These are phyloP conservation scores for Amaranthus hypochondriacus DNA, from an alignment of 148 eudicot genomes.

Conservation along the genomic window DNA sequence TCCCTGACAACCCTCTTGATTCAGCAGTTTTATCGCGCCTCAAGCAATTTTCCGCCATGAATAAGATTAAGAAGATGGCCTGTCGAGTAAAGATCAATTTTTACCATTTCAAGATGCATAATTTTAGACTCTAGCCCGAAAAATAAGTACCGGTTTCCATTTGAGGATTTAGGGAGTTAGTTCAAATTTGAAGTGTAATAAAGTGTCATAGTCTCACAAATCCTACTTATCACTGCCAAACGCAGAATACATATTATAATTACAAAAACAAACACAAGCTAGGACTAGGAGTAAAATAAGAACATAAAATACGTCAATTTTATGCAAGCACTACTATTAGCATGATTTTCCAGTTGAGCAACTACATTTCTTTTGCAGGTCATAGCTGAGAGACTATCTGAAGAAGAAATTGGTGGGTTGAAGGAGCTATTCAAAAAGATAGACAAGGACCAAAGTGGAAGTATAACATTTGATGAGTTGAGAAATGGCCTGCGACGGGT, in stretches of 20 bases:
- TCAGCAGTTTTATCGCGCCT: slow-evolving; percentile 25
- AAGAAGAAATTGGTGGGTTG: slow-evolving; percentile 84
- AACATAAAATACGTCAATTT: too few species aligned
- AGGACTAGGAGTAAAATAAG: too few species aligned
- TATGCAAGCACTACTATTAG: too few species aligned
- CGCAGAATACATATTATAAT: too few species aligned
- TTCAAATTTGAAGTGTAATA: too few species aligned
- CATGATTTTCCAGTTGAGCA: too few species aligned
- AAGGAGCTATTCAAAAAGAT: slow-evolving; percentile 69
- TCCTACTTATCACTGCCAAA: too few species aligned
- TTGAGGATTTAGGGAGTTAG: too few species aligned
- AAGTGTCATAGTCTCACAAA: too few species aligned
- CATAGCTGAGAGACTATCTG: slow-evolving; percentile 77
- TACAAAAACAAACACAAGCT: too few species aligned
- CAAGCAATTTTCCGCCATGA: slow-evolving; percentile 30
- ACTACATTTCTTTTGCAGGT: slow-evolving; percentile 39
- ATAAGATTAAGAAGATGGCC: slow-evolving; percentile 27
- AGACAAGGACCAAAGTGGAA: slow-evolving; percentile 68
- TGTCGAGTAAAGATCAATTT: slow-evolving; percentile 24
- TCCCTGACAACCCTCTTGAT: slow-evolving; percentile 24
- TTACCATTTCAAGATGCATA: neutral
- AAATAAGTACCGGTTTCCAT: neutral
- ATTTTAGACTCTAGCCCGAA: neutral
- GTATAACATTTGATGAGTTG: slow-evolving; percentile 73
- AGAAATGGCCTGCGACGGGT: slow-evolving; percentile 58